Base-by-base conservation (phyloP, 225 moss, liverwort and hornwort genomes). In the Pseudisothecium myosuroides region DNA sequence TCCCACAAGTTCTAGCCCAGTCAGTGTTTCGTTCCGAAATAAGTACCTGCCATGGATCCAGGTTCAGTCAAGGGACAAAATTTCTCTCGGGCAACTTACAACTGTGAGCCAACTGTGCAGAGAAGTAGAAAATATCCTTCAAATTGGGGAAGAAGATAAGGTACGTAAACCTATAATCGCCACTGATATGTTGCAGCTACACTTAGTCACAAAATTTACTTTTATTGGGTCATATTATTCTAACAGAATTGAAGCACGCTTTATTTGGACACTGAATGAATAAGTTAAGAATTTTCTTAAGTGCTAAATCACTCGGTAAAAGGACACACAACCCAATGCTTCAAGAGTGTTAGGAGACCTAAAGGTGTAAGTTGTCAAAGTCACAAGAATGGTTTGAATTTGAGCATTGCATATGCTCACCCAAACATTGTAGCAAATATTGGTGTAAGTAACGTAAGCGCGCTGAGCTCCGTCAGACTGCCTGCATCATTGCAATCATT, bases 381-480 rank as follows among this genome's bases (percentile, higher is more conserved):
- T 50, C 36, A 64, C 18, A 68, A 66, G n/a, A 77, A 77, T 61
- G 86, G 41, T 43, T 39, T 52, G 52, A 18, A 19, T 69, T 39
- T 19, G 12, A 49, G 60, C 23, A 63, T 32, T 23, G 22, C 45
- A 45, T 61, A 15, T 26, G 60, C 89, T 92, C 85, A 92, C 92
- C 92, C 92, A n/a, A 91, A 92, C 50, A 91, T 29, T 52, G 87
- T 78, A 31, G 92, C 92, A 82, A 91, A 91, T 45, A 92, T 72
- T 50, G 92, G 92, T 13, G 91, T 92, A 28, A 91, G 91, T 59
- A 92, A 82, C 52, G 89, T 89, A 60, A 92, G 91, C 60, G 79
- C 69, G 45, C 91, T 91, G 54, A 92, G 92, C 82, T 91, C 92
- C n/a, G 91, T 92, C 79, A 92, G 63, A 85, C 92, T 92, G 37